phyloP scores from a whole-genome alignment of 2,329 filamentous ascomycete species.

The Pyrenochaeta sp. region DNA sequence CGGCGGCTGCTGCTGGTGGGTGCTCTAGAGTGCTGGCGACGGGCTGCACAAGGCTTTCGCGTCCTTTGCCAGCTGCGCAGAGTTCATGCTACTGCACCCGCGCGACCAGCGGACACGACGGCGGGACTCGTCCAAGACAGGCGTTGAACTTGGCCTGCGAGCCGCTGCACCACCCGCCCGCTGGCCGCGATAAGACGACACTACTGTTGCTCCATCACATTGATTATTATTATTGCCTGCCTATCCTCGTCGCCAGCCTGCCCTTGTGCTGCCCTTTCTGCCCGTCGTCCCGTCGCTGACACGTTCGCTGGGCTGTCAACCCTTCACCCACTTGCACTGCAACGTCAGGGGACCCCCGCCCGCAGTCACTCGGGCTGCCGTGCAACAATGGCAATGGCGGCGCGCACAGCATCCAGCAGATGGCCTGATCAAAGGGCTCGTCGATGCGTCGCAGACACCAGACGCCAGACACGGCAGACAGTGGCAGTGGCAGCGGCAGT shows the following conservation, averaged over 20 bases:
- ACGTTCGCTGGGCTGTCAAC: neutral
- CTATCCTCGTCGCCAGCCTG: too few species aligned
- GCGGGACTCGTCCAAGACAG: neutral
- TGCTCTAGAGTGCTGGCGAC: too few species aligned
- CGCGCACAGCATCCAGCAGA: constrained; percentile 20
- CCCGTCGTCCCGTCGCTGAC: too few species aligned
- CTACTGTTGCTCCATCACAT: neutral
- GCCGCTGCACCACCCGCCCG: neutral
- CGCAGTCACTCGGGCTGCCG: constrained; percentile 9
- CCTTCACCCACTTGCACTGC: too few species aligned
- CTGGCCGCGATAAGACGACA: neutral
- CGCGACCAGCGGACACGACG: neutral
- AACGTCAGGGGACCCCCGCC: constrained; percentile 6
- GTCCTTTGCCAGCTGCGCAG: too few species aligned
- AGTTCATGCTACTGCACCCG: too few species aligned
- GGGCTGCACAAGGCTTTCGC: too few species aligned
- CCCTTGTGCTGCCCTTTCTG: too few species aligned
- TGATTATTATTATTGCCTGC: too few species aligned
- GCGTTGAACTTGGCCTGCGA: neutral
- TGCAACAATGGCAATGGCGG: constrained; percentile 22
- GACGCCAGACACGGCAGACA: too few species aligned
- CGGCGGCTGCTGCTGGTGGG: neutral
- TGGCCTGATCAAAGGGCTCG: constrained; percentile 29
- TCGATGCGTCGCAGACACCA: constrained; percentile 1
- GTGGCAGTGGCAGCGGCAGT: too few species aligned